Conservation (phyloP, 352 stramenopile genomes). For the Phytophthora aleatoria region DNA sequence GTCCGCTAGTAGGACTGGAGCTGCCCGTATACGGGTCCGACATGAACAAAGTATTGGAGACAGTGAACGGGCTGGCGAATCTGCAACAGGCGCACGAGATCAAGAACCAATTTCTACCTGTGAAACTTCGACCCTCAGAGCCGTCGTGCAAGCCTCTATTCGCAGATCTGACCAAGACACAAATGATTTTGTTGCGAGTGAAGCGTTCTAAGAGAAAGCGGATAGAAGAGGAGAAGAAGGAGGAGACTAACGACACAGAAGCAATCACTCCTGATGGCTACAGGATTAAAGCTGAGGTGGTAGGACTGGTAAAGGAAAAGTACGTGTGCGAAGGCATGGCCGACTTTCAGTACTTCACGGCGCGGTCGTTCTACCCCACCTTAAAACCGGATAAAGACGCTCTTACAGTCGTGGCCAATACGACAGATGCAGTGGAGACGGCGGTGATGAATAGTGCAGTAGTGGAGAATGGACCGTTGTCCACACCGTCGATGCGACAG, state of each 20-base stretch:
- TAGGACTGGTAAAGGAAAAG: slow-evolving; percentile 73
- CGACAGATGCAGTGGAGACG: slow-evolving; percentile 28
- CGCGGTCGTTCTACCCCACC: slow-evolving; percentile 59
- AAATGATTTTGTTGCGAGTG: slow-evolving; percentile 72
- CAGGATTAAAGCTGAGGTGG: slow-evolving; percentile 47
- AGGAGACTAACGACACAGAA: slow-evolving; percentile 10
- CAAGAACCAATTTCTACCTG: slow-evolving; percentile 79
- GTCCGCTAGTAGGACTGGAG: slow-evolving; percentile 65
- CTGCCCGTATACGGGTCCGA: slow-evolving; percentile 67
- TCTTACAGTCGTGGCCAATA: slow-evolving; percentile 29
- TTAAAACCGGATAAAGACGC: slow-evolving; percentile 32
- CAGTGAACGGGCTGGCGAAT: slow-evolving; percentile 55
- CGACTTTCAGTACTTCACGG: slow-evolving; percentile 86
- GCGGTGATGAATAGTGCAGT: slow-evolving; percentile 34
- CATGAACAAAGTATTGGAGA: slow-evolving; percentile 55
- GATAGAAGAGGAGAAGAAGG: slow-evolving; percentile 24
- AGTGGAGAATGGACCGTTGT: slow-evolving; percentile 46
- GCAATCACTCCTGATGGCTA: slow-evolving; percentile 16
- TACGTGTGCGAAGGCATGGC: slow-evolving; percentile 88
- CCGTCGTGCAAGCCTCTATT: slow-evolving; percentile 86
- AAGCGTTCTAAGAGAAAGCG: slow-evolving; percentile 40
- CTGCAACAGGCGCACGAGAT: slow-evolving; percentile 71
- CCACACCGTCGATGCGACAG: slow-evolving; percentile 45
- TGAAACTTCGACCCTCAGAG: slow-evolving; percentile 76
- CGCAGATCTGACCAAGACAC: slow-evolving; percentile 80